A percentile compares a stretch with the other conserved stretches of the same genome.
Conservation (phyloP, 768 basidiomycete species). For the Hypholoma sublateritium region DNA sequence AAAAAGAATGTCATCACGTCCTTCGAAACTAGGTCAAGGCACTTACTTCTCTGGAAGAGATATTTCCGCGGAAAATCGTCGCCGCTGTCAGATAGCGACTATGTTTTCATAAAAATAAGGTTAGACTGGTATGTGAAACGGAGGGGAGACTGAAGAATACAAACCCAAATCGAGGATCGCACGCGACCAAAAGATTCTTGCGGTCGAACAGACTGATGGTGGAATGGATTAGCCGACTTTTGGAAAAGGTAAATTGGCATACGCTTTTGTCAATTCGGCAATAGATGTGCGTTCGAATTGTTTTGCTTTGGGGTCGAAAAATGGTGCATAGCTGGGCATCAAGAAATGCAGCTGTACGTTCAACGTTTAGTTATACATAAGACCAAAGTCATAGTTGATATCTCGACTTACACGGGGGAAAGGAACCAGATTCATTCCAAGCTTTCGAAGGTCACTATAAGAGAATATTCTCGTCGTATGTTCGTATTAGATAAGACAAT, state of each 20-base stretch:
- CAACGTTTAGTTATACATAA: not conserved
- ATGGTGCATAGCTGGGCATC: slow-evolving; percentile 92
- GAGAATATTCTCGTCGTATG: not conserved
- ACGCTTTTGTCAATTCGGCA: slow-evolving; percentile 75
- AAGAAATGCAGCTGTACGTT: slow-evolving; percentile 86
- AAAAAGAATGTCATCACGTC: slow-evolving; percentile 36
- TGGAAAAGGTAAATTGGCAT: slow-evolving; percentile 19
- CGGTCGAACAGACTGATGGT: slow-evolving; percentile 70
- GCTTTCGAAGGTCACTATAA: slow-evolving; percentile 77
- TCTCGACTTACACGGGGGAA: slow-evolving; percentile 79
- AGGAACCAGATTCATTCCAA: slow-evolving; percentile 92
- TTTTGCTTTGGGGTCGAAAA: slow-evolving; percentile 65
- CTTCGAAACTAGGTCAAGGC: slow-evolving; percentile 11
- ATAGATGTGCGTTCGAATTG: slow-evolving; percentile 62
- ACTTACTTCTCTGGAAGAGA: slow-evolving; percentile 79
- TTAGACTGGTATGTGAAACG: not conserved
- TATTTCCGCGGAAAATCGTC: slow-evolving; percentile 82
- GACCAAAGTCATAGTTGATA: not conserved
- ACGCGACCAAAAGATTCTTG: slow-evolving; percentile 78
- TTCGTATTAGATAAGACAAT: not conserved
- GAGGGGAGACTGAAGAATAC: slow-evolving; percentile 14
- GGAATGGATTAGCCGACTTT: not conserved
- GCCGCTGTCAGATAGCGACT: slow-evolving; percentile 88
- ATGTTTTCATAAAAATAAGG: slow-evolving; percentile 2
- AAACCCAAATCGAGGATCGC: slow-evolving; percentile 77